Evolutionary conservation across 352 stramenopile species (phyloP), one percentile per base, ranked within the genome.

Genomic region (Blastocystis sp.): DNA sequence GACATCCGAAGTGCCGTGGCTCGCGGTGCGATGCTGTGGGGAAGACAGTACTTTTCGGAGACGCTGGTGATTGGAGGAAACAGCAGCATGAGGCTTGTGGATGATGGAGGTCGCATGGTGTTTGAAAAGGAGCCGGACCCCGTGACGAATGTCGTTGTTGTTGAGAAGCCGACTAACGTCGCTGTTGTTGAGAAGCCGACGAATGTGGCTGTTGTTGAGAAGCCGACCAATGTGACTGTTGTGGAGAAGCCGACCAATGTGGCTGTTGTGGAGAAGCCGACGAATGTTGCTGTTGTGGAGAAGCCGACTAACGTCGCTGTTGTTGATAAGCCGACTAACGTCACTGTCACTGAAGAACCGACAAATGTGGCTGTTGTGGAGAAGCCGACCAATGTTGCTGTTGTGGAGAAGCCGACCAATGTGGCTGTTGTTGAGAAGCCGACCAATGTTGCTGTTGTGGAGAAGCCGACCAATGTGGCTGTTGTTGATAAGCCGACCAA

Each of bases 1-100:
- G 66, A 76, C 52, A 17, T 57, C 14, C 66, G 66, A 1, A 38
- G 34, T 42, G 66, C 66, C 2, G 66, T 76, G 66, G 66, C 66
- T 19, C 24, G 66, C 28, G 66, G 66, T 57, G 66, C 66, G 48
- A 57, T 57, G 48, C 48, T 57, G 48, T 57, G 48, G 48, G 48
- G 48, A 34, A 34, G 28, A 34, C 28, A 34, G 28, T 34, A 34
- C 28, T 34, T 34, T 0, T 34, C 28, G 28, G 28, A 34, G 28
- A 34, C 28, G 28, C 28, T 34, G 28, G 28, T 34, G 28, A 34
- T 34, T 34, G 28, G 28, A 34, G 28, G 28, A 34, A 34, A 34
- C 28, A 34, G 28, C 28, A 34, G 28, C 28, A 34, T 34, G 28
- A 34, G 28, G 28, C 28, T 34, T 34, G 28, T 34, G 28, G 28